Percentiles rank a stretch among this genome's conserved stretches.
Conservation (phyloP, 1,284 basidiomycete genomes). For the Moesziomyces parantarcticus region DNA sequence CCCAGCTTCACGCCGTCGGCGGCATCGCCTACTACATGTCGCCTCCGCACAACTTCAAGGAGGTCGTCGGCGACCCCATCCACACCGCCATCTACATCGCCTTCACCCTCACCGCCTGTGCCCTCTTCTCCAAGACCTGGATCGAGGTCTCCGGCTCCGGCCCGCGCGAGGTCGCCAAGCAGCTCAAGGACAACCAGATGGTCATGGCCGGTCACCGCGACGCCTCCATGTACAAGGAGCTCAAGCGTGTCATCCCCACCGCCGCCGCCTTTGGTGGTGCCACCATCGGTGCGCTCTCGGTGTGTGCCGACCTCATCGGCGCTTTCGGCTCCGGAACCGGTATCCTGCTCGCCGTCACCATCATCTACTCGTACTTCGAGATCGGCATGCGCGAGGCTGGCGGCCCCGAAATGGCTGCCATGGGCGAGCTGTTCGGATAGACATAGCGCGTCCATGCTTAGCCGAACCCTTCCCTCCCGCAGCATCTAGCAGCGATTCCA, state of each 20-base stretch:
- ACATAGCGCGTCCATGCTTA: not conserved
- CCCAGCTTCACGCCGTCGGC: conserved; percentile 89
- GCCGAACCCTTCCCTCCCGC: conserved; percentile 1
- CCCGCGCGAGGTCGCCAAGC: conserved; percentile 94
- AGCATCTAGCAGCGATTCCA: conserved; percentile 5
- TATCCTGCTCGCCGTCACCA: conserved; percentile 97
- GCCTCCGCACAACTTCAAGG: conserved; percentile 88
- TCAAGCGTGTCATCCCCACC: conserved; percentile 96
- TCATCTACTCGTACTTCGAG: conserved; percentile 80
- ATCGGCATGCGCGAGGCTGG: conserved; percentile 71
- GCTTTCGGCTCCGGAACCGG: conserved; percentile 96
- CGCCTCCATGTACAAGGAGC: conserved; percentile 97
- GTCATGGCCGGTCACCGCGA: conserved; percentile 98
- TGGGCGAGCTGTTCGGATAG: conserved; percentile 69
- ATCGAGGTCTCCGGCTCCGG: conserved; percentile 97
- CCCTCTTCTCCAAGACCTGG: conserved; percentile 99
- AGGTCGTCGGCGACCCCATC: conserved; percentile 88
- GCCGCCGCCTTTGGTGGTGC: conserved; percentile 97
- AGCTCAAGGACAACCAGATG: conserved; percentile 98
- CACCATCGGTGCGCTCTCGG: conserved; percentile 90
- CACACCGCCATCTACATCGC: conserved; percentile 91
- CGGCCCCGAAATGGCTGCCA: conserved; percentile 69
- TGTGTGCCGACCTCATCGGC: conserved; percentile 94
- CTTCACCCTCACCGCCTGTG: conserved; percentile 93
- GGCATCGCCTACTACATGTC: conserved; percentile 98